Evolutionary conservation across 345 rosid genomes (phyloP).

Genomic region (Camelina hispida): DNA sequence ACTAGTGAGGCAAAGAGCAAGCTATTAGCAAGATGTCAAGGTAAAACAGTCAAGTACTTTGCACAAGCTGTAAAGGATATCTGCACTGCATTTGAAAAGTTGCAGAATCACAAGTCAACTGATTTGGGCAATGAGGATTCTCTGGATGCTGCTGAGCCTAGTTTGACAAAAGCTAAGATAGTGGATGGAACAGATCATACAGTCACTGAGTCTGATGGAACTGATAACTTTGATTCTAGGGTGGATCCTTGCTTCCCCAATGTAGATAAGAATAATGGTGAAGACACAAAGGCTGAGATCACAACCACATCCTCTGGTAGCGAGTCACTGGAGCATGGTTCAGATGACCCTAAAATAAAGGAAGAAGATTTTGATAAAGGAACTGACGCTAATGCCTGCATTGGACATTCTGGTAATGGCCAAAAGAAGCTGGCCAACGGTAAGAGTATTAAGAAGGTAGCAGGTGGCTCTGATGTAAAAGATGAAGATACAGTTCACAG

Average conservation of each 20-base stretch:
- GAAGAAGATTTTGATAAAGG: slow-evolving; percentile 51
- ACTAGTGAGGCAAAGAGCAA: slow-evolving; percentile 81
- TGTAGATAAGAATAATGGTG: slow-evolving; percentile 49
- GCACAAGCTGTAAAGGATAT: slow-evolving; percentile 87
- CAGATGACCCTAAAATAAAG: slow-evolving; percentile 42
- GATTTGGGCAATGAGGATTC: slow-evolving; percentile 51
- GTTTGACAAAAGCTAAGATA: slow-evolving; percentile 50
- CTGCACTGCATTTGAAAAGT: slow-evolving; percentile 73
- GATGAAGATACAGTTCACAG: slow-evolving; percentile 46
- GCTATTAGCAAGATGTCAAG: slow-evolving; percentile 69
- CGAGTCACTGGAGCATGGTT: slow-evolving; percentile 42
- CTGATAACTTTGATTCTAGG: slow-evolving; percentile 48
- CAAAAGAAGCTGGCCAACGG: slow-evolving; percentile 49
- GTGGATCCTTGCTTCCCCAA: slow-evolving; percentile 46
- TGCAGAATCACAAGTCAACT: slow-evolving; percentile 56
- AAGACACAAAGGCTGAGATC: slow-evolving; percentile 53
- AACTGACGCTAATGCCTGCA: slow-evolving; percentile 39
- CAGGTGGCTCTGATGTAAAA: slow-evolving; percentile 43
- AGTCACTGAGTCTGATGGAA: slow-evolving; percentile 47
- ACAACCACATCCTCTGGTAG: slow-evolving; percentile 47
- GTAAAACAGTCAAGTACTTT: slow-evolving; percentile 72
- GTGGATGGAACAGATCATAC: slow-evolving; percentile 38
- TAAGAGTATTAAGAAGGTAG: slow-evolving; percentile 48
- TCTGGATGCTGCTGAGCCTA: slow-evolving; percentile 53
- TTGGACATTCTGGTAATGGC: slow-evolving; percentile 47